Conservation (phyloP, 768 basidiomycete genomes). For the Strobilomyces dryophilus region DNA sequence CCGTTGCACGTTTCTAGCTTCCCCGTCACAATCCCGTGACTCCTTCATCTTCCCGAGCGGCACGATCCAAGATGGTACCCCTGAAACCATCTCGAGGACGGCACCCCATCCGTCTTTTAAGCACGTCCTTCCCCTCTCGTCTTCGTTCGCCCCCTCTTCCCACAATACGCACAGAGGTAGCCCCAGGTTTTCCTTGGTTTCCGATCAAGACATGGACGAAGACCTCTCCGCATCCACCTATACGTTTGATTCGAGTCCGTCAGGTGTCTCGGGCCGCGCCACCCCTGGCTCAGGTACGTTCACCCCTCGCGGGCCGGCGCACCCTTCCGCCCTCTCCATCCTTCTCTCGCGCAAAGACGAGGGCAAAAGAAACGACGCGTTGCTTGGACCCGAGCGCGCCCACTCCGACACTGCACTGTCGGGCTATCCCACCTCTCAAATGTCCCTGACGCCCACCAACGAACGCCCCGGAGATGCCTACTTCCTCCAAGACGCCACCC, state of each 20-base stretch:
- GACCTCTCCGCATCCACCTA: conserved; percentile 30
- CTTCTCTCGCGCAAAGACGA: conserved; percentile 28
- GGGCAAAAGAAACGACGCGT: background rate
- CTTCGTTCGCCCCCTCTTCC: conserved; percentile 25
- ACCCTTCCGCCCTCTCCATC: conserved; percentile 36
- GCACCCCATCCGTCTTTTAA: conserved; percentile 16
- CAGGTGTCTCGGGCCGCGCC: conserved; percentile 1
- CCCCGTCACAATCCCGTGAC: conserved; percentile 26
- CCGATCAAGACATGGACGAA: conserved; percentile 18
- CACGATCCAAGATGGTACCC: conserved; percentile 21
- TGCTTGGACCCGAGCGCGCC: background rate
- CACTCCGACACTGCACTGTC: background rate
- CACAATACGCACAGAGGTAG: conserved; percentile 21
- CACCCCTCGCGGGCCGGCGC: conserved; percentile 21
- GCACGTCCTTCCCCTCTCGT: conserved; percentile 10
- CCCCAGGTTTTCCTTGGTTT: conserved; percentile 21
- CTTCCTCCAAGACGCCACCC: conserved; percentile 1
- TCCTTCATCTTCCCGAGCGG: conserved; percentile 39
- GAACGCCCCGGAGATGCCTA: conserved; percentile 1
- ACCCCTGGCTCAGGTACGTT: conserved; percentile 10
- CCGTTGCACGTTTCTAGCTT: conserved; percentile 24
- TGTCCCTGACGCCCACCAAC: conserved; percentile 21
- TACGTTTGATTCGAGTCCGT: conserved; percentile 21
- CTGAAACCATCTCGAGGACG: conserved; percentile 19
- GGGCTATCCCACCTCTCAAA: conserved; percentile 10